phyloP scores from a whole-genome alignment of 768 basidiomycete genomes.

The Tylopilus felleus region DNA sequence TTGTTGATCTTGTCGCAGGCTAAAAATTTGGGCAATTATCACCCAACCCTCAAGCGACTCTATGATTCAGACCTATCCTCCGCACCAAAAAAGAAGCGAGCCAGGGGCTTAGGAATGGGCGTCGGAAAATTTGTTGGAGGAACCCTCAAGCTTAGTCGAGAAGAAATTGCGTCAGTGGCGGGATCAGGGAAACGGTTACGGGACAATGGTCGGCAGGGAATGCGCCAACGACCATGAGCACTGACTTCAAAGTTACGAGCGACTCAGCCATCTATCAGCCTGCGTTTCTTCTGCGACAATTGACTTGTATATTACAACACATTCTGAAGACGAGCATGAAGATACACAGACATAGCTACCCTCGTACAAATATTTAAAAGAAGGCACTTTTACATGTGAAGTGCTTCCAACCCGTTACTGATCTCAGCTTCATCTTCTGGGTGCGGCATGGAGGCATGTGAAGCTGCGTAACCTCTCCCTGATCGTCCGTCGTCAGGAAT shows the following conservation, averaged over 20 bases:
- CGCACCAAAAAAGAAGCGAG: constrained; percentile 42
- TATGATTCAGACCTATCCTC: constrained; percentile 42
- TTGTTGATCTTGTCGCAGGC: constrained; percentile 45
- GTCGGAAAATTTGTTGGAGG: constrained; percentile 75
- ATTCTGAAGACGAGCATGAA: constrained; percentile 2
- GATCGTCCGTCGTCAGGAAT: constrained; percentile 28
- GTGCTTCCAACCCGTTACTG: constrained; percentile 18
- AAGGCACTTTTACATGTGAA: constrained; percentile 19
- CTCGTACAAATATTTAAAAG: constrained; percentile 5
- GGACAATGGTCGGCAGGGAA: neutral
- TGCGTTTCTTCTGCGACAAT: neutral
- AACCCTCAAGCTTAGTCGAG: constrained; percentile 56
- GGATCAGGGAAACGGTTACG: constrained; percentile 16
- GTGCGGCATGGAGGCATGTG: constrained; percentile 15
- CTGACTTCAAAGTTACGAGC: neutral
- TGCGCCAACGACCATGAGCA: neutral
- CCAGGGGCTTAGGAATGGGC: constrained; percentile 72
- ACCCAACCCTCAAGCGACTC: constrained; percentile 68
- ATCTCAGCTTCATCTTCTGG: constrained; percentile 24
- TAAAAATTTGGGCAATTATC: constrained; percentile 82
- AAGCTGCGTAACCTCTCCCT: constrained; percentile 17
- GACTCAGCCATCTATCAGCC: neutral
- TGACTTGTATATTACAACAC: constrained; percentile 1
- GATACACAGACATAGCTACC: constrained; percentile 1
- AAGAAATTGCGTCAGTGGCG: constrained; percentile 50